Evolutionary conservation across 192 early-diverging fungal genomes (phyloP), one percentile per base, ranked within the genome.

Genomic region (Podila epigama): DNA sequence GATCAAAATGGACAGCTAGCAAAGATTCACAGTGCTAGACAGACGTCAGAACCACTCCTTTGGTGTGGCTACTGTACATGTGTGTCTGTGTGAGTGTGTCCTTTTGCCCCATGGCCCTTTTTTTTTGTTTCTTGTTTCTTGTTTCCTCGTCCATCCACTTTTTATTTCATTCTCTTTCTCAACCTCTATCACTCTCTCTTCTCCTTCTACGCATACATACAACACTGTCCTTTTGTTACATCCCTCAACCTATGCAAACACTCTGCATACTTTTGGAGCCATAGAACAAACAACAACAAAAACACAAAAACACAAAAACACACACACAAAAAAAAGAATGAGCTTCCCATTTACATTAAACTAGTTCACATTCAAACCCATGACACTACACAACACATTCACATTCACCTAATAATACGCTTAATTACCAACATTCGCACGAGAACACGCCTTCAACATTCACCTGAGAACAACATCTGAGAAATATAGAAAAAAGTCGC

Each of bases 121-220:
- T 39, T 32, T 55, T 51, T 63, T 40, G 18, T 9, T 52, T 39
- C 48, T 33, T 20, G 37, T 41, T 32, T 35, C 31, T 55, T 42
- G 13, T 32, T 33, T 32, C n/a, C 33, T 20, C 44, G 44, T 10
- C n/a, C 31, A 31, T 20, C n/a, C 32, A 16, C 22, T 51, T 51
- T 51, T 29, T 62, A 41, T 28, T 60, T 35, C 36, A 27, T 40
- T 36, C 36, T 39, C 57, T 40, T 28, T 25, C 57, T 59, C 22
- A 13, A 27, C 7, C 58, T 60, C 58, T 4, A 20, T 37, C 56
- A 20, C 35, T 33, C 32, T 34, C 54, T 58, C 5, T 33, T 36
- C 55, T 57, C 34, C 31, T 33, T 22, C 7, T 42, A 41, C 58
- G 4, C 29, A 27, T 32, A 13, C 50, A 9, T 29, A 8, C 13